These are phyloP conservation scores for Aspergillus neotritici DNA, from an alignment of 2,329 filamentous ascomycete genomes.

Conservation along the genomic window DNA sequence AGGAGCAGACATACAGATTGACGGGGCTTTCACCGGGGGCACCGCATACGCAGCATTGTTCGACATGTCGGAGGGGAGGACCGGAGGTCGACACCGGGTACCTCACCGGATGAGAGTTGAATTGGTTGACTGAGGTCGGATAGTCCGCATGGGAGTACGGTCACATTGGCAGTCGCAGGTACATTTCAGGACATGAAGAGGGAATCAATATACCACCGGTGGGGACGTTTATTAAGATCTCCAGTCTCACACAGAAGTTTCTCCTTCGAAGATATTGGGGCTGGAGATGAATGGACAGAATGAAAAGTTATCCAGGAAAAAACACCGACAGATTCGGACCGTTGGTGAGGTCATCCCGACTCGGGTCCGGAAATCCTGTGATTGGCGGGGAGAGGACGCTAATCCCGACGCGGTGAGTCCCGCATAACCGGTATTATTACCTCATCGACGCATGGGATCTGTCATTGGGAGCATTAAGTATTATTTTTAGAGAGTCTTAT, in stretches of 20 bases:
- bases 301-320: too few relatives aligned
- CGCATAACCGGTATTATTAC: too few relatives aligned
- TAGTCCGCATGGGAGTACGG: too few relatives aligned
- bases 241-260: too few relatives aligned
- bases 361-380: conserved; percentile 2
- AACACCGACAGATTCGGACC: neutral
- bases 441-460: too few relatives aligned
- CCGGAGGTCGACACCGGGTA: conserved; percentile 7
- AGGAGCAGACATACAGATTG: conserved; percentile 22
- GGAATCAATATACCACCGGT: too few relatives aligned
- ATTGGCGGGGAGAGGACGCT: conserved; percentile 9
- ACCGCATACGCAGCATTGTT: conserved; percentile 25
- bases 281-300: neutral
- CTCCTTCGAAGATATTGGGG: neutral
- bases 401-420: too few relatives aligned
- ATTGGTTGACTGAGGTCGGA: neutral
- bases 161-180: too few relatives aligned
- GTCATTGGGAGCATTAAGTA: too few relatives aligned
- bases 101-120: neutral
- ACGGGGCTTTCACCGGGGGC: conserved; percentile 27
- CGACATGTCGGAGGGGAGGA: conserved; percentile 20
- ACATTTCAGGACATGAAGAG: too few relatives aligned
- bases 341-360: conserved; percentile 18
- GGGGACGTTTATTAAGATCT: too few relatives aligned
- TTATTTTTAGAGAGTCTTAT: too few relatives aligned